Evolutionary conservation across 331 rosid genomes (phyloP).

Genomic region (Telfairia occidentalis): DNA sequence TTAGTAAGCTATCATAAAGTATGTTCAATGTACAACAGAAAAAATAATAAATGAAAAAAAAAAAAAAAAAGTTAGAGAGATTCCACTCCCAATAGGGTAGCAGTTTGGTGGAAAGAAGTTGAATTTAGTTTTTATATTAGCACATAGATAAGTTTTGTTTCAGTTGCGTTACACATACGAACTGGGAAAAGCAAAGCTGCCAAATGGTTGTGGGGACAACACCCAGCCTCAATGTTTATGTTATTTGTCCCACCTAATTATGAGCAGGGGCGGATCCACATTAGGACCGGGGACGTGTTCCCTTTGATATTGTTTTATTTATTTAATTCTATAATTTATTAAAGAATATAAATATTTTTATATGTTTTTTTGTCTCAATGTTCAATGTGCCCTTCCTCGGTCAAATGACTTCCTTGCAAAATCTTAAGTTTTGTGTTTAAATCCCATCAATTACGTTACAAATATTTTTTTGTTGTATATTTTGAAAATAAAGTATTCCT

Average conservation of each 20-base stretch:
- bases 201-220: not conserved
- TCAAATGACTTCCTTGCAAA: no score
- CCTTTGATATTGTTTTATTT: not conserved
- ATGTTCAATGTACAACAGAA: not conserved
- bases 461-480: no score
- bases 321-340: no score
- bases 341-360: no score
- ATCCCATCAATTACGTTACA: no score
- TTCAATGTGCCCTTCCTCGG: no score
- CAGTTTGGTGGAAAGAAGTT: not conserved
- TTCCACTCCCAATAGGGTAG: not conserved
- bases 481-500: no score
- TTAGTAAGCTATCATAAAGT: not conserved
- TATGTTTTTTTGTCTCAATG: no score
- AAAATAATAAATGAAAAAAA: not conserved
- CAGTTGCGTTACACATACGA: not conserved
- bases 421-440: no score
- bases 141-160: not conserved
- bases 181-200: not conserved
- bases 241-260: not conserved
- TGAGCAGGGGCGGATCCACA: no score
- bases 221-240: not conserved
- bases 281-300: no score
- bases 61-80: not conserved
- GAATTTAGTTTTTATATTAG: not conserved